A percentile compares a stretch with the other conserved stretches of the same genome.
phyloP scores from a whole-genome alignment of 2,329 filamentous ascomycete species.

The Pleoardoris graminearum region DNA sequence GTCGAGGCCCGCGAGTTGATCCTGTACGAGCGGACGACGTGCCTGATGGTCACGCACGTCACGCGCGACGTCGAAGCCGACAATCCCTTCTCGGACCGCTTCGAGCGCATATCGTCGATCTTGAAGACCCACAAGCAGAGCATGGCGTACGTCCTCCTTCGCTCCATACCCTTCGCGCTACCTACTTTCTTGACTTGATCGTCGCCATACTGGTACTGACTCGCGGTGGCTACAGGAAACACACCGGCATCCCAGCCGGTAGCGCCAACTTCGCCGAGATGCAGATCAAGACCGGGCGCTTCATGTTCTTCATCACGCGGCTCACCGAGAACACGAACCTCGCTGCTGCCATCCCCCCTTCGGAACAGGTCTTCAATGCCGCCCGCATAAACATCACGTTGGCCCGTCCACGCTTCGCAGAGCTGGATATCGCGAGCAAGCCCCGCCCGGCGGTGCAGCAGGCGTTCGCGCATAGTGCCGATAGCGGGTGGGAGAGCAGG shows the following conservation, averaged over 20 bases:
- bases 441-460: constrained; percentile 43
- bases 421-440: constrained; percentile 55
- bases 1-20: constrained; percentile 93
- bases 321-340: constrained; percentile 98
- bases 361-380: constrained; percentile 87
- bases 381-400: constrained; percentile 89
- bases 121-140: constrained; percentile 97
- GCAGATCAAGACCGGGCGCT: constrained; percentile 77
- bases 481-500: constrained; percentile 23
- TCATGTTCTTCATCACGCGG: constrained; percentile 92
- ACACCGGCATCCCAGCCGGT: constrained; percentile 78
- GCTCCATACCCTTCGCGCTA: constrained; percentile 7
- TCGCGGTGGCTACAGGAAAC: constrained; percentile 56
- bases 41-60: constrained; percentile 93
- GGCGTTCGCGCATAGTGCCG: constrained; percentile 40
- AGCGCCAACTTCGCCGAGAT: constrained; percentile 80
- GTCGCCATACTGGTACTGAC: constrained; percentile 39
- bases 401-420: constrained; percentile 78
- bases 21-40: constrained; percentile 92
- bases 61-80: constrained; percentile 71
- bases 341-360: constrained; percentile 86
- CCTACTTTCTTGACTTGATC: constrained; percentile 7
- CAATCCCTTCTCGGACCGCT: constrained; percentile 90
- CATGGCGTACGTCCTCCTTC: constrained; percentile 52
- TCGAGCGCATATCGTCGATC: constrained; percentile 94